A percentile compares a stretch with the other conserved stretches of the same genome.
Conservation (phyloP, 2,329 filamentous ascomycete genomes). For the Pezicula rhizophila region DNA sequence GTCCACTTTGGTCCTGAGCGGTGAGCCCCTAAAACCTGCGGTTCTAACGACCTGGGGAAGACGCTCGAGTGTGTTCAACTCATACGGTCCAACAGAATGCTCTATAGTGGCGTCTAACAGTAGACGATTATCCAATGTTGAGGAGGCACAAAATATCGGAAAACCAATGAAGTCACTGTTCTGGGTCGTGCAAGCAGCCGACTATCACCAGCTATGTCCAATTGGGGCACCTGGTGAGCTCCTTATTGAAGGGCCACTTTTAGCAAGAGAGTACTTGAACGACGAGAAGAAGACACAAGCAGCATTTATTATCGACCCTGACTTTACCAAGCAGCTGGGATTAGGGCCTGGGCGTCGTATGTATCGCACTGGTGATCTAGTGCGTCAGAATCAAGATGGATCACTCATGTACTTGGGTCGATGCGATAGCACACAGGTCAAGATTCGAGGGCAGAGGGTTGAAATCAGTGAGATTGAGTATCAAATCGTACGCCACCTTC, state of each 20-base stretch:
- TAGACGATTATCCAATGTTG: background rate
- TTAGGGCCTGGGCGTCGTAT: slow-evolving; percentile 22
- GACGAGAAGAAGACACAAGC: slow-evolving; percentile 9
- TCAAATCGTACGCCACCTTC: slow-evolving; percentile 3
- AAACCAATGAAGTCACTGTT: slow-evolving; percentile 2
- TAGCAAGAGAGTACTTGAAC: slow-evolving; percentile 17
- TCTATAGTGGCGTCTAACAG: slow-evolving; percentile 6
- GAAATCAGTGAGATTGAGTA: slow-evolving; percentile 54
- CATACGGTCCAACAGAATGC: slow-evolving; percentile 15
- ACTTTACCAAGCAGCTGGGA: background rate
- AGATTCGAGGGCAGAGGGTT: slow-evolving; percentile 56
- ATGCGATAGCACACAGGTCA: slow-evolving; percentile 58
- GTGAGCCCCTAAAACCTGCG: slow-evolving; percentile 11
- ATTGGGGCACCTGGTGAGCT: slow-evolving; percentile 16
- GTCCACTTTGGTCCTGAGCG: slow-evolving; percentile 9
- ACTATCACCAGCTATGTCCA: slow-evolving; percentile 9
- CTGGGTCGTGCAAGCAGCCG: slow-evolving; percentile 12
- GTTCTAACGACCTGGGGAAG: slow-evolving; percentile 8
- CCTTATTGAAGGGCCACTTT: slow-evolving; percentile 15
- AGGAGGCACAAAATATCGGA: slow-evolving; percentile 9
- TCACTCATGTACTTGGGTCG: slow-evolving; percentile 56
- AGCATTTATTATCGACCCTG: slow-evolving; percentile 10
- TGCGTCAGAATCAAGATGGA: slow-evolving; percentile 50
- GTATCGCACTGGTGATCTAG: slow-evolving; percentile 60
- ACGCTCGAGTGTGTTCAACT: slow-evolving; percentile 5